Evolutionary conservation across 2,329 filamentous ascomycete species (phyloP).

Genomic region (Hypoxylon sp.): DNA sequence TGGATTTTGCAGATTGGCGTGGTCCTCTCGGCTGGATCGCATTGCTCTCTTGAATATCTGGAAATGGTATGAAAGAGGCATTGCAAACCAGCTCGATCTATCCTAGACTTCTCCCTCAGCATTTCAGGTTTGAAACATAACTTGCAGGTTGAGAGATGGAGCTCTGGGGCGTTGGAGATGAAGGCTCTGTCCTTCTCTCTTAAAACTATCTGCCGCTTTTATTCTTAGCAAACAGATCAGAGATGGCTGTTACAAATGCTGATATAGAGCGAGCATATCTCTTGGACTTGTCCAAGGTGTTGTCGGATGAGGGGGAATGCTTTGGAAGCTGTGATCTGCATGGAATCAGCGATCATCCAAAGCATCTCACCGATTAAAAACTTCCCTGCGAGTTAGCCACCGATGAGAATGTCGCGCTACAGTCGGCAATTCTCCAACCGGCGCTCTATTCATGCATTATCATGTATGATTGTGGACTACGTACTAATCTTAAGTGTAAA

Average conservation of each 20-base stretch:
- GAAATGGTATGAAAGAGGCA: conserved; percentile 53
- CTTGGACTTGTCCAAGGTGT: conserved; percentile 72
- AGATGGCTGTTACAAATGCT: conserved; percentile 48
- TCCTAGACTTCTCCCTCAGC: conserved; percentile 75
- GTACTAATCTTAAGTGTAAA: conserved; percentile 81
- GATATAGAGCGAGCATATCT: conserved; percentile 63
- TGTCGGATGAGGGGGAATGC: conserved; percentile 78
- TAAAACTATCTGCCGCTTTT: conserved; percentile 79
- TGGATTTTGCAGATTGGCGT: conserved; percentile 80
- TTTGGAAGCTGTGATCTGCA: conserved; percentile 24
- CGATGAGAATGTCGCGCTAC: conserved; percentile 91
- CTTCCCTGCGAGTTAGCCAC: conserved; percentile 85
- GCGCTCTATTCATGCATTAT: conserved; percentile 76
- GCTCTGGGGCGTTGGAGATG: conserved; percentile 83
- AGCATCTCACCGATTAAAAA: conserved; percentile 83
- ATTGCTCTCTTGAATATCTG: conserved; percentile 58
- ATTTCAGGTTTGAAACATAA: conserved; percentile 62
- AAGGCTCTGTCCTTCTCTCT: conserved; percentile 78
- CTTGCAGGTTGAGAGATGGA: conserved; percentile 71
- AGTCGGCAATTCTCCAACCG: conserved; percentile 93
- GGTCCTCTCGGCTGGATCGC: conserved; percentile 83
- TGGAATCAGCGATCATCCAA: conserved; percentile 41
- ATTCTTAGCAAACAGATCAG: conserved; percentile 47
- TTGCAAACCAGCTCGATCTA: conserved; percentile 83
- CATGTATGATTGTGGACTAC: conserved; percentile 74